Percentiles rank a stretch among this genome's conserved stretches.
phyloP scores from a whole-genome alignment of 805 yeast species.

The Starmera caribaea region DNA sequence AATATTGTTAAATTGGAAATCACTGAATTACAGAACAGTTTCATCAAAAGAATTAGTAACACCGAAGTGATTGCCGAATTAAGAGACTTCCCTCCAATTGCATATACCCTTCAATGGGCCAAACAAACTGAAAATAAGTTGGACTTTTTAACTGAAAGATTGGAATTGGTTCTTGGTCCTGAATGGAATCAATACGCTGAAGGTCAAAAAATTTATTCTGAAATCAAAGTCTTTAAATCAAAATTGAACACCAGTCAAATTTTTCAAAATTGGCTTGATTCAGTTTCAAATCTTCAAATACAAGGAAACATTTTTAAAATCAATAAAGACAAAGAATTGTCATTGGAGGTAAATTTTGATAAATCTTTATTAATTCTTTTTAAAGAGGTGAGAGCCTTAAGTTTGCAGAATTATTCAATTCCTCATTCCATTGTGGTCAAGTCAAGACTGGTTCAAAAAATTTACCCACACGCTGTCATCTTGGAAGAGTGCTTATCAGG shows the following conservation, averaged over 20 bases:
- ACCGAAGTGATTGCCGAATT: slow-evolving; percentile 26
- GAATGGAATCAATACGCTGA: slow-evolving; percentile 57
- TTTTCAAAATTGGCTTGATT: slow-evolving; percentile 40
- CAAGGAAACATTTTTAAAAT: slow-evolving; percentile 32
- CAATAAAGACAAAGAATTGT: slow-evolving; percentile 16
- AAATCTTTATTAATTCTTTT: slow-evolving; percentile 29
- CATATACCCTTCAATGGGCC: slow-evolving; percentile 42
- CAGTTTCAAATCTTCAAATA: slow-evolving; percentile 14
- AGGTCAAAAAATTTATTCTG: slow-evolving; percentile 53
- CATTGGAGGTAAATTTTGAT: slow-evolving; percentile 44
- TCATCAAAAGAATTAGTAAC: slow-evolving; percentile 25
- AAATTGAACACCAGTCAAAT: slow-evolving; percentile 34
- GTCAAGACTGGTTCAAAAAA: slow-evolving; percentile 38
- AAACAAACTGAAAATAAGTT: slow-evolving; percentile 39
- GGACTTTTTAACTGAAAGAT: slow-evolving; percentile 28
- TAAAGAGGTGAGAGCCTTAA: slow-evolving; percentile 45
- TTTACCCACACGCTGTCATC: slow-evolving; percentile 49
- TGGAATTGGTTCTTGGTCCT: slow-evolving; percentile 45
- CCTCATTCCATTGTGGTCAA: slow-evolving; percentile 42
- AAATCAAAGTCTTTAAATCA: slow-evolving; percentile 33
- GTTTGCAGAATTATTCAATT: slow-evolving; percentile 40
- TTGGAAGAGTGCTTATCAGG: slow-evolving; percentile 41
- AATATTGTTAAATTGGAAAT: slow-evolving; percentile 40
- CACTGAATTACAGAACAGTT: slow-evolving; percentile 28
- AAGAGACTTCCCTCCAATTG: slow-evolving; percentile 37